Percentiles rank a stretch among this genome's conserved stretches.
Evolutionary conservation across 1,284 basidiomycete genomes (phyloP).

Genomic region (Rhodotorula sp.): DNA sequence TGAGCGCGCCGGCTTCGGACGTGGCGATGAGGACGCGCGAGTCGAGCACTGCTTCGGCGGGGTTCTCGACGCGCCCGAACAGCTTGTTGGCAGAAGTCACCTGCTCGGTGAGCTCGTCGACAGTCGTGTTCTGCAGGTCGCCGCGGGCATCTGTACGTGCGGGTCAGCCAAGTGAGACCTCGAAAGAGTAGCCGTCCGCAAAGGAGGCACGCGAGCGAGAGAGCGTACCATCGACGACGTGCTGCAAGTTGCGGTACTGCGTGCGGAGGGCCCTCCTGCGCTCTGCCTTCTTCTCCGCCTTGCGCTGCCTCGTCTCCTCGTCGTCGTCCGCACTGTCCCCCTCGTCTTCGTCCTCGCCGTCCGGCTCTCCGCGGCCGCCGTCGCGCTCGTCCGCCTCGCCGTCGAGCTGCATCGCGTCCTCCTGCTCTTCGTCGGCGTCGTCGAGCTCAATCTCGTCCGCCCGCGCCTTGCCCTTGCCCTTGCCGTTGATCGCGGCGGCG

Average conservation of each 20-base stretch:
- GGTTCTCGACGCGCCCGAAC: constrained; percentile 41
- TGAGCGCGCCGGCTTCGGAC: constrained; percentile 56
- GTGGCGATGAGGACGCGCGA: constrained; percentile 43
- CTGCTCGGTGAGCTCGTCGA: constrained; percentile 22
- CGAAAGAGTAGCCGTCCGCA: neutral
- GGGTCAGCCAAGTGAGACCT: too few relatives aligned
- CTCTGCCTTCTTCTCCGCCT: constrained; percentile 5
- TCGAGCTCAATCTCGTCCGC: neutral
- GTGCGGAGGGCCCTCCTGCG: constrained; percentile 15
- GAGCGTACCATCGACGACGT: constrained; percentile 23
- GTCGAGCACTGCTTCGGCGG: constrained; percentile 48
- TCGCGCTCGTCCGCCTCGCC: neutral
- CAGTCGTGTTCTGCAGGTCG: constrained; percentile 39
- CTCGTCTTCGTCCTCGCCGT: neutral
- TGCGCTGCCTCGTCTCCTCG: constrained; percentile 20
- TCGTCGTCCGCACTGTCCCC: constrained; percentile 3
- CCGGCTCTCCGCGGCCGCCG: neutral
- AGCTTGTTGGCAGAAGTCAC: constrained; percentile 33
- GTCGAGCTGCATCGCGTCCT: neutral
- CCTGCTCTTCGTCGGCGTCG: constrained; percentile 16
- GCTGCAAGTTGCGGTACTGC: constrained; percentile 26
- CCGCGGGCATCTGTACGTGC: constrained; percentile 17
- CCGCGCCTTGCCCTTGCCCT: constrained; percentile 21
- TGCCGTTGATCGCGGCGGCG: neutral
- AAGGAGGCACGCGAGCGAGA: neutral